phyloP scores from a whole-genome alignment of 805 yeast genomes.

The Candida xyloterini region DNA sequence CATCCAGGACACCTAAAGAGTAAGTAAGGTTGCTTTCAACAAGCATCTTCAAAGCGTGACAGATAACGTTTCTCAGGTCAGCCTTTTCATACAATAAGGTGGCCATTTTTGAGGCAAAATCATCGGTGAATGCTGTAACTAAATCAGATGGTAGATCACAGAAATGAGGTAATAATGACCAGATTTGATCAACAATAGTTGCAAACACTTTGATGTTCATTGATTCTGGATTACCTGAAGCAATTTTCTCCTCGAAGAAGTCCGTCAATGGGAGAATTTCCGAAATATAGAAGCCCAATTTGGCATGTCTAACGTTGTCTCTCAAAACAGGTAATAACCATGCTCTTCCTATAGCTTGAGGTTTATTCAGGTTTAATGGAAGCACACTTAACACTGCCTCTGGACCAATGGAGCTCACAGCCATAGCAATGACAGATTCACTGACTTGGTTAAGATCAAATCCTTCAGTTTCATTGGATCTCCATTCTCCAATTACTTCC shows the following conservation, averaged over 20 bases:
- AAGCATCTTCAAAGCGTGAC: constrained; percentile 73
- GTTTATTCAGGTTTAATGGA: constrained; percentile 73
- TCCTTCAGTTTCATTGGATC: constrained; percentile 70
- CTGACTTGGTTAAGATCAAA: constrained; percentile 70
- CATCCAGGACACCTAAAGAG: constrained; percentile 56
- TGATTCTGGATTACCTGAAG: constrained; percentile 47
- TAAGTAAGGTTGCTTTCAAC: constrained; percentile 74
- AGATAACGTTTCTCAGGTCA: constrained; percentile 73
- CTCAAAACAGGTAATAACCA: constrained; percentile 91
- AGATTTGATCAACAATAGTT: constrained; percentile 85
- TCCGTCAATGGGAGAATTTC: constrained; percentile 65
- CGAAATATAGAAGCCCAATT: constrained; percentile 57
- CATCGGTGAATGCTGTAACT: constrained; percentile 58
- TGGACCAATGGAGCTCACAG: constrained; percentile 82
- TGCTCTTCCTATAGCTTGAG: constrained; percentile 78
- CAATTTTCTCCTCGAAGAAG: constrained; percentile 49
- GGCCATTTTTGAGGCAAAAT: constrained; percentile 76
- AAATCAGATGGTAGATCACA: constrained; percentile 84
- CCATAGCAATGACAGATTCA: constrained; percentile 76
- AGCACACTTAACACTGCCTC: constrained; percentile 68
- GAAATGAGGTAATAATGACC: constrained; percentile 88
- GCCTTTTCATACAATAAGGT: constrained; percentile 70
- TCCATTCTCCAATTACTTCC: constrained; percentile 77
- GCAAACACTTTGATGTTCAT: constrained; percentile 73
- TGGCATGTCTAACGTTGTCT: constrained; percentile 76